Conservation (phyloP, 805 yeast genomes). For the Ogataea minuta region DNA sequence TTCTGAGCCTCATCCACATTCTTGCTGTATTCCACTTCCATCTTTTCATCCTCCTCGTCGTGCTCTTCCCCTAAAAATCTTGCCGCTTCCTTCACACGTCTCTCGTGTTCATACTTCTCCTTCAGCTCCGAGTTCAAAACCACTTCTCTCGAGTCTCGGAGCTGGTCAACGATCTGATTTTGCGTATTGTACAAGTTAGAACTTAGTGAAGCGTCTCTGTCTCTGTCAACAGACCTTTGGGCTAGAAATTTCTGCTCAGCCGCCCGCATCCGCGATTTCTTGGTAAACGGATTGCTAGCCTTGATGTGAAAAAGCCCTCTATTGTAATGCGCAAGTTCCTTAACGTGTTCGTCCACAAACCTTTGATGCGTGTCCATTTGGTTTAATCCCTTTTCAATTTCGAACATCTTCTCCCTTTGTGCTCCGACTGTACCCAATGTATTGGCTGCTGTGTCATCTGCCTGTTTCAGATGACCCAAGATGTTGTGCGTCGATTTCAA, state of each 20-base stretch:
- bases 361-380: conserved; percentile 78
- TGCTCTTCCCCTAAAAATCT: conserved; percentile 75
- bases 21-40: conserved; percentile 82
- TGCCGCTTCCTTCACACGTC: conserved; percentile 55
- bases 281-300: conserved; percentile 85
- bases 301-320: conserved; percentile 79
- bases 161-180: conserved; percentile 40
- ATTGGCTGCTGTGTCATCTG: conserved; percentile 72
- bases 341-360: conserved; percentile 79
- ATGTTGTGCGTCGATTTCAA: conserved; percentile 84
- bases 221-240: conserved; percentile 37
- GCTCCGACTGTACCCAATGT: conserved; percentile 90
- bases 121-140: conserved; percentile 29
- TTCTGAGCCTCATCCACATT: conserved; percentile 77
- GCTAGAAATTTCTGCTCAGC: conserved; percentile 68
- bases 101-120: conserved; percentile 50
- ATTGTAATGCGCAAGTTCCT: conserved; percentile 73
- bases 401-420: conserved; percentile 84
- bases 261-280: conserved; percentile 68
- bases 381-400: conserved; percentile 73
- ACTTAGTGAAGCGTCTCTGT: conserved; percentile 29
- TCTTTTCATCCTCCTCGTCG: conserved; percentile 89
- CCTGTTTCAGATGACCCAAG: conserved; percentile 65
- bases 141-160: conserved; percentile 36
- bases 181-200: conserved; percentile 28